Evolutionary conservation across 2,329 filamentous ascomycete genomes (phyloP), one percentile per base, ranked within the genome.

Genomic region (Colletotrichum limetticola): DNA sequence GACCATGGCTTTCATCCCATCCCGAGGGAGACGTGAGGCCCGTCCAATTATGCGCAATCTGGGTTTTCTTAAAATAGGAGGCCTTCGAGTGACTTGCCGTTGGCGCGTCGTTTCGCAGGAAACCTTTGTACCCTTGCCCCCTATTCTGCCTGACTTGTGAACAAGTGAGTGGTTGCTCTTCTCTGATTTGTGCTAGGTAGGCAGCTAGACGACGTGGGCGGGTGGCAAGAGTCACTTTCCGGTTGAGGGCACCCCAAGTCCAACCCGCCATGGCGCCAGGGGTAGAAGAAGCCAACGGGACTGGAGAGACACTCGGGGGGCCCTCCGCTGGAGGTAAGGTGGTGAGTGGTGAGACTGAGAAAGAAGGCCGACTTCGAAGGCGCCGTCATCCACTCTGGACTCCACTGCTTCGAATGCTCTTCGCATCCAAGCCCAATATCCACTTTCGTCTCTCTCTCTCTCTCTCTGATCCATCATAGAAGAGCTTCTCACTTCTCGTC

Each of bases 1-100:
- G 46, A 32, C 60, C 66, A 70, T 71, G 55, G 26, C 59, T 72
- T 72, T 69, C 70, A 69, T 72, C 59, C 66, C 69, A 46, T 72
- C 26, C 28, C 61, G 30, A 63, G 52, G 32, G 61, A 59, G 22
- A 55, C 66, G 16, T 64, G 42, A 72, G 53, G 59, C 70, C 42
- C n/a, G 42, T 46, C 46, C 32, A 46, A 53, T 72, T 65, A 72
- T 72, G 70, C 60, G 35, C 22, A 37, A 28, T 49, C 19, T 22
- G 7, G 14, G 28, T 60, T 28, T 61, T 60, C 69, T 56, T 49
- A 49, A 60, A 72, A 70, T 72, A 70, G 66, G 65, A 56, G 37
- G 32, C 12, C 37, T 46, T 16, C 19, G 53, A 52, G 60, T 64
- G 55, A 69, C 66, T 61, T 72, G 37, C 4, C 42, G 26, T 26